A percentile compares a stretch with the other conserved stretches of the same genome.
These are phyloP conservation scores for Xylaria arbuscula DNA, from an alignment of 2,329 filamentous ascomycete genomes.

Conservation along the genomic window DNA sequence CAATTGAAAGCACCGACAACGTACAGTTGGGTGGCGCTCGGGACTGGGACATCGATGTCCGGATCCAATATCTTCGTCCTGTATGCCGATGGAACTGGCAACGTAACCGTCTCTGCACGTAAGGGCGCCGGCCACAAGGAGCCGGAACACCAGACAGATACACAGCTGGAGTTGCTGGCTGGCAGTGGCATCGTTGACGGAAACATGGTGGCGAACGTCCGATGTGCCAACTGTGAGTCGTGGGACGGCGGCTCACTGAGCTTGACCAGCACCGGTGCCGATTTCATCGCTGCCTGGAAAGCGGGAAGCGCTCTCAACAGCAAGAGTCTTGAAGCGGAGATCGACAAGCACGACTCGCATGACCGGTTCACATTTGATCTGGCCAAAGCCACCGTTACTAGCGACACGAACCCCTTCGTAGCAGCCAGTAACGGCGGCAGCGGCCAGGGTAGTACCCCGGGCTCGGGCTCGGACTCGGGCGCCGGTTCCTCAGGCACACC, in stretches of 20 bases:
- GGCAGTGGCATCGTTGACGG: constrained; percentile 67
- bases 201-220: constrained; percentile 70
- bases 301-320: constrained; percentile 59
- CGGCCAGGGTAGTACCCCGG: constrained; percentile 28
- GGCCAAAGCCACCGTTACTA: constrained; percentile 56
- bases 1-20: constrained; percentile 66
- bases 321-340: constrained; percentile 53
- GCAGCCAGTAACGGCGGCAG: constrained; percentile 29
- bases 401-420: constrained; percentile 66
- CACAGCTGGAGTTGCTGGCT: constrained; percentile 63
- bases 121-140: constrained; percentile 58
- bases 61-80: constrained; percentile 71
- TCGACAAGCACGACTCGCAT: constrained; percentile 60
- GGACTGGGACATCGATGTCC: constrained; percentile 65
- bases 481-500: neutral
- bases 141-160: constrained; percentile 59
- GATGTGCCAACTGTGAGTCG: constrained; percentile 63
- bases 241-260: constrained; percentile 59
- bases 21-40: constrained; percentile 68
- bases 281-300: constrained; percentile 68
- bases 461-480: constrained; percentile 23
- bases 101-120: constrained; percentile 71
- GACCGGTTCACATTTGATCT: constrained; percentile 62
- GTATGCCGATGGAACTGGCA: constrained; percentile 67
- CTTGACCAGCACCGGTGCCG: constrained; percentile 53